Evolutionary conservation across 2,329 filamentous ascomycete genomes (phyloP).

Genomic region (Microdochium trichocladiopsis): DNA sequence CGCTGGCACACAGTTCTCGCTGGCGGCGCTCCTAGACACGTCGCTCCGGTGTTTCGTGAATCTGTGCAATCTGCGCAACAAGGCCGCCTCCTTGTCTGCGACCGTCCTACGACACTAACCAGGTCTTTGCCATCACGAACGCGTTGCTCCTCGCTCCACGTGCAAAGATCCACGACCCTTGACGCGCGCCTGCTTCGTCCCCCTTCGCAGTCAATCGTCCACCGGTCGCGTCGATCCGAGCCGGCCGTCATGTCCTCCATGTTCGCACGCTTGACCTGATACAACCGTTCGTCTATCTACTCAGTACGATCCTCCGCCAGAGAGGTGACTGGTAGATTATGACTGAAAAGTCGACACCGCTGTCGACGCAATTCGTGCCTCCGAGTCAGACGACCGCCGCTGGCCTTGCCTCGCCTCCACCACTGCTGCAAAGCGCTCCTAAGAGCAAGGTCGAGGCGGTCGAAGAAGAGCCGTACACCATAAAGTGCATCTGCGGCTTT

Average conservation of each 20-base stretch:
- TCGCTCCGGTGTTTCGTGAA: not conserved
- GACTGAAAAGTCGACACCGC: conserved; percentile 50
- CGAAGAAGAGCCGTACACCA: conserved; percentile 81
- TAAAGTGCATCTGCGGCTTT: conserved; percentile 96
- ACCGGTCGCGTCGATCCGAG: not conserved
- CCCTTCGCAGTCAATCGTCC: conserved; percentile 1
- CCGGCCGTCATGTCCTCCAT: conserved; percentile 1
- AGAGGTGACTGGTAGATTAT: conserved; percentile 49
- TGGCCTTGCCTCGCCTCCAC: conserved; percentile 20
- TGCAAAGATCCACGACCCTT: not conserved
- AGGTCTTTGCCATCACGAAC: not conserved
- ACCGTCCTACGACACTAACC: not conserved
- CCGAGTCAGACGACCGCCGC: conserved; percentile 40
- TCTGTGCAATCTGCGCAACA: not conserved
- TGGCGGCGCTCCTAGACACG: not conserved
- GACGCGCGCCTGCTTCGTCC: not conserved
- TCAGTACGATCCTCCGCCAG: conserved; percentile 15
- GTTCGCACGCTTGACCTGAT: not conserved
- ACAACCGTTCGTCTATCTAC: not conserved
- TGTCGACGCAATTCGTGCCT: conserved; percentile 48
- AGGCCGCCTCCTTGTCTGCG: not conserved
- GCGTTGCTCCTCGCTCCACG: not conserved
- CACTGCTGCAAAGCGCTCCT: not conserved
- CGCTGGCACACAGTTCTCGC: not conserved
- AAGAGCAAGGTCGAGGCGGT: conserved; percentile 45